Conservation (phyloP, 305 asterid species). For the Plantago lanceolata region DNA sequence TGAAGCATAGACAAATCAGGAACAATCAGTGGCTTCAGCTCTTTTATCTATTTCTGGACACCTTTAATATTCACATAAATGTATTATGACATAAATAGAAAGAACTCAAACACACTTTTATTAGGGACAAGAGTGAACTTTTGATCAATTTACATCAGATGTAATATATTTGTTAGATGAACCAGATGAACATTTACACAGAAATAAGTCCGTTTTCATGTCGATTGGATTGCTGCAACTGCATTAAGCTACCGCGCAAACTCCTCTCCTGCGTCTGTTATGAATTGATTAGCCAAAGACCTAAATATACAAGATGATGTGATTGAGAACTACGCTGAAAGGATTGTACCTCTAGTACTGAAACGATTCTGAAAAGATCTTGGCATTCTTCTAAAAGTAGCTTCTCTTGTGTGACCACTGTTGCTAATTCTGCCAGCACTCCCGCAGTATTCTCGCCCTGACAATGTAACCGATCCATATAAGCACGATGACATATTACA, state of each 20-base stretch:
- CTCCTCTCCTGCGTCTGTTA: slow-evolving; percentile 62
- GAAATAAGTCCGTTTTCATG: slow-evolving; percentile 10
- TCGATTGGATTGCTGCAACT: slow-evolving; percentile 33
- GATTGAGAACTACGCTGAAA: not conserved
- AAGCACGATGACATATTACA: not conserved
- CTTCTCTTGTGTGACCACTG: slow-evolving; percentile 58
- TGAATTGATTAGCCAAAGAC: not conserved
- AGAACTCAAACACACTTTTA: no score
- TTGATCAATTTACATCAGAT: no score
- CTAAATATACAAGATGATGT: not conserved
- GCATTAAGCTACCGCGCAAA: slow-evolving; percentile 55
- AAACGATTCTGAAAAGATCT: slow-evolving; percentile 54
- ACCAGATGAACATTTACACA: no score
- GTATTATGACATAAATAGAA: no score
- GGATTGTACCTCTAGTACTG: slow-evolving; percentile 50
- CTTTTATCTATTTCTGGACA: not conserved
- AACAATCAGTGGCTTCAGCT: slow-evolving; percentile 17
- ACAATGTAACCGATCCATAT: not conserved
- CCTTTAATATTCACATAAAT: not conserved
- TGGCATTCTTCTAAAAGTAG: slow-evolving; percentile 67
- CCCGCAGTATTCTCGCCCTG: slow-evolving; percentile 42
- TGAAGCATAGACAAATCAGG: slow-evolving; percentile 26
- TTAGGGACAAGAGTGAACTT: no score
- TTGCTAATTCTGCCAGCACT: slow-evolving; percentile 49
- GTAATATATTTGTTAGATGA: no score